Base-by-base conservation (phyloP, 345 rosid genomes). In the Eucalyptus brandiana region DNA sequence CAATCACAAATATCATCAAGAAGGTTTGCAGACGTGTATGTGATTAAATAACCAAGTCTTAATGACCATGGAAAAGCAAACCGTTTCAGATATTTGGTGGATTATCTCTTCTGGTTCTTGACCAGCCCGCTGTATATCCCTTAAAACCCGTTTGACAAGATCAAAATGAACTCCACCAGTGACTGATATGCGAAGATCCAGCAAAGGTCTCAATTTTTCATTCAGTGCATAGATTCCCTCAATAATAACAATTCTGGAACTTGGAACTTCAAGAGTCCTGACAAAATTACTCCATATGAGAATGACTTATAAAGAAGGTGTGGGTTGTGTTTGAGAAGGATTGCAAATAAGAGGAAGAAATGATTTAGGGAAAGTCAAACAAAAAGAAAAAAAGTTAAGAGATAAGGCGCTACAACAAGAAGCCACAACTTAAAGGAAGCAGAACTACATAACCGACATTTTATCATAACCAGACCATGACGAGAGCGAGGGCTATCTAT, bases 161-260 rank as follows among this genome's bases (percentile, higher is more conserved):
- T 98, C 99, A 95, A 98, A 98, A 91, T 98, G 99, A 92, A 98
- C 97, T 21, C 99, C 99, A 85, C 99, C 99, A 51, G 95, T 98
- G 51, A 98, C 99, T 80, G 99, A 98, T 87, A 98, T 94, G 56
- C 95, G 95, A 80, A 98, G 96, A 93, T 98, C 98, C 93, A 98
- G 92, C 86, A 98, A 90, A 89, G 98, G 97, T 88, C 99, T 93
- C 91, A 98, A 44, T 91, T 92, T 97, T 93, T 95, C 99, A 58
- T 97, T 97, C 92, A 98, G 92, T 48, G 99, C 99, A 92, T 98
- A 98, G 88, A 95, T 98, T 37, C 99, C 99, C 90, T 98, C 99
- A 87, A 98, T 96, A 86, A 98, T 95, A 89, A 96, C 97, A 91
- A 98, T 96, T 83, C 98, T 94, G 87, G 99, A 98, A 93, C 94